These are phyloP conservation scores for Amauroascus niger DNA, from an alignment of 2,329 filamentous ascomycete species.

Conservation along the genomic window DNA sequence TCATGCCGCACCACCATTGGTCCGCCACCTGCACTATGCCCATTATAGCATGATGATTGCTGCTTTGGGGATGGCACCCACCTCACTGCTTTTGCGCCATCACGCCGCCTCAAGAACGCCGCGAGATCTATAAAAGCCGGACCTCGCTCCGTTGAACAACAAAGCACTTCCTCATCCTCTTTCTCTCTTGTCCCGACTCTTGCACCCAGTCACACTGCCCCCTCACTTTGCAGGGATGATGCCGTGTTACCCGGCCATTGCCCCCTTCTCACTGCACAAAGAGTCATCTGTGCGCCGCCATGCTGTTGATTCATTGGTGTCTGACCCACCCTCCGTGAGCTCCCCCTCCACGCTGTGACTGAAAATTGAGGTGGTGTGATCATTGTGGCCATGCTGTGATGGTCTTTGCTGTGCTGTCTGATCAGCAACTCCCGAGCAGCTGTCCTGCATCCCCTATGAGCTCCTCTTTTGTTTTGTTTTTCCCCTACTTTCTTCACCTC, in stretches of 20 bases:
- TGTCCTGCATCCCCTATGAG: background rate
- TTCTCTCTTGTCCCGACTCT: constrained; percentile 13
- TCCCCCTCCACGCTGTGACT: background rate
- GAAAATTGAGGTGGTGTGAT: background rate
- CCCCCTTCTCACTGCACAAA: background rate
- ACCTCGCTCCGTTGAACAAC: constrained; percentile 17
- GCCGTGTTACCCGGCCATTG: constrained; percentile 1
- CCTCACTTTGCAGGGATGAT: background rate
- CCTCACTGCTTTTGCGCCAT: constrained; percentile 18
- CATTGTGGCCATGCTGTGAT: background rate
- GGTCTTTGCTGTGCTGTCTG: background rate
- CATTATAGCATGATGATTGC: constrained; percentile 16
- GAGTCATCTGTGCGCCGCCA: background rate
- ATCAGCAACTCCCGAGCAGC: background rate
- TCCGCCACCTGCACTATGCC: constrained; percentile 12
- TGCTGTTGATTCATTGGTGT: background rate
- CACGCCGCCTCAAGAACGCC: constrained; percentile 14
- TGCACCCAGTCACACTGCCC: constrained; percentile 5
- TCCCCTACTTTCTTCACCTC: background rate
- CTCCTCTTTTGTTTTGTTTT: background rate
- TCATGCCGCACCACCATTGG: constrained; percentile 2
- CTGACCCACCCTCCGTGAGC: background rate
- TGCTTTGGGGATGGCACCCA: constrained; percentile 18
- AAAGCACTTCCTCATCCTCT: constrained; percentile 22
- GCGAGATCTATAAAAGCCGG: constrained; percentile 23